Conservation (phyloP, 176 grass and related monocot genomes). For the Calamus simplicifolius region DNA sequence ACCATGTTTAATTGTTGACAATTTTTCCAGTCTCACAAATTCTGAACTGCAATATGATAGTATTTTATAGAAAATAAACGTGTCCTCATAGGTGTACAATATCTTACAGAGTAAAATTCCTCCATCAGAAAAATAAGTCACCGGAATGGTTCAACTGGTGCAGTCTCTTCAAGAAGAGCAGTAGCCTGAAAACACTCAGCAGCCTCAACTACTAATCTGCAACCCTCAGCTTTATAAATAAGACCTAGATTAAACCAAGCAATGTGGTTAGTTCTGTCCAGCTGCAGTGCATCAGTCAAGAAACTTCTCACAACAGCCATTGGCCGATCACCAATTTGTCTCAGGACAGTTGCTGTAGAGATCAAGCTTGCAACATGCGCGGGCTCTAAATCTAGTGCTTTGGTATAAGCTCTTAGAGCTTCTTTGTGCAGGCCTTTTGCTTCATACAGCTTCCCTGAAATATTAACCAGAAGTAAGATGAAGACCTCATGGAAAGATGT, state of each 20-base stretch:
- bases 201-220: slow-evolving; percentile 49
- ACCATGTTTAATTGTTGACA: not conserved
- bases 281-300: slow-evolving; percentile 71
- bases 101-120: slow-evolving; percentile 38
- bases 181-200: slow-evolving; percentile 94
- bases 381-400: slow-evolving; percentile 57
- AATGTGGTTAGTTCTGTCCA: slow-evolving; percentile 76
- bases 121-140: slow-evolving; percentile 36
- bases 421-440: slow-evolving; percentile 47
- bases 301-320: slow-evolving; percentile 51
- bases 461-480: slow-evolving; percentile 1
- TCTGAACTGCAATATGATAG: slow-evolving; percentile 24
- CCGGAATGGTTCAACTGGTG: slow-evolving; percentile 93
- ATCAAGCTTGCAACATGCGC: slow-evolving; percentile 84
- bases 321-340: slow-evolving; percentile 44
- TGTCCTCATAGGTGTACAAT: slow-evolving; percentile 20
- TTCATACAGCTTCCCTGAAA: slow-evolving; percentile 69
- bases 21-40: slow-evolving; percentile 10
- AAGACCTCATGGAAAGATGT: too few species aligned
- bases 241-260: slow-evolving; percentile 95
- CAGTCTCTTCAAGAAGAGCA: slow-evolving; percentile 82
- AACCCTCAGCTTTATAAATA: slow-evolving; percentile 70
- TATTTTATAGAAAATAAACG: slow-evolving; percentile 20
- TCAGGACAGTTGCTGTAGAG: slow-evolving; percentile 60
- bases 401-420: slow-evolving; percentile 61